phyloP scores from a whole-genome alignment of 108 stramenopile genomes.

The Nitzschia inconspicua region DNA sequence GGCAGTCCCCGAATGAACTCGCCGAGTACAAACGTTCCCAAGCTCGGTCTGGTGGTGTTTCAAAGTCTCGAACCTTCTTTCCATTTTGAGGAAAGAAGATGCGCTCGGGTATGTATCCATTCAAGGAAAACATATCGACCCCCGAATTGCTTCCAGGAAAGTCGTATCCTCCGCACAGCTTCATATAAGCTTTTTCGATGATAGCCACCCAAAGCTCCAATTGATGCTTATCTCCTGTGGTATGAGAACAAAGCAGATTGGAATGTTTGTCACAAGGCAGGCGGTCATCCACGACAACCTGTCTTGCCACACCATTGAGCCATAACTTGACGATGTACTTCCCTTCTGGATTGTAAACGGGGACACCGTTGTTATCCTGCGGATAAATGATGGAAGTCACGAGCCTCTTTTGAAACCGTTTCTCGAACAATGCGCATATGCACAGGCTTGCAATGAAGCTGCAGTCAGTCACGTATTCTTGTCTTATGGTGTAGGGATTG shows the following conservation, averaged over 20 bases:
- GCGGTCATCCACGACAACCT: conserved; percentile 87
- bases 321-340: conserved; percentile 93
- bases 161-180: conserved; percentile 88
- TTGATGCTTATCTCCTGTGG: conserved; percentile 12
- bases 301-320: conserved; percentile 86
- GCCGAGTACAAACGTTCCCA: conserved; percentile 83
- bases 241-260: conserved; percentile 78
- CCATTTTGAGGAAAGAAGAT: conserved; percentile 66
- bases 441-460: conserved; percentile 91
- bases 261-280: conserved; percentile 77
- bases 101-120: conserved; percentile 94
- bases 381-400: conserved; percentile 78
- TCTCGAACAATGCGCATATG: conserved; percentile 83
- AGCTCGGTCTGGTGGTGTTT: conserved; percentile 66
- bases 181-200: conserved; percentile 96
- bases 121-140: conserved; percentile 87
- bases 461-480: conserved; percentile 89
- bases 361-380: conserved; percentile 55
- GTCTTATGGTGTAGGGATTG: conserved; percentile 67
- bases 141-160: conserved; percentile 93
- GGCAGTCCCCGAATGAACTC: conserved; percentile 77
- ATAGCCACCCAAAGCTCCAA: conserved; percentile 91
- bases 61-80: conserved; percentile 50
- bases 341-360: conserved; percentile 83
- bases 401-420: conserved; percentile 55